Conservation (phyloP, 352 stramenopile species). For the Phytophthora melonis region DNA sequence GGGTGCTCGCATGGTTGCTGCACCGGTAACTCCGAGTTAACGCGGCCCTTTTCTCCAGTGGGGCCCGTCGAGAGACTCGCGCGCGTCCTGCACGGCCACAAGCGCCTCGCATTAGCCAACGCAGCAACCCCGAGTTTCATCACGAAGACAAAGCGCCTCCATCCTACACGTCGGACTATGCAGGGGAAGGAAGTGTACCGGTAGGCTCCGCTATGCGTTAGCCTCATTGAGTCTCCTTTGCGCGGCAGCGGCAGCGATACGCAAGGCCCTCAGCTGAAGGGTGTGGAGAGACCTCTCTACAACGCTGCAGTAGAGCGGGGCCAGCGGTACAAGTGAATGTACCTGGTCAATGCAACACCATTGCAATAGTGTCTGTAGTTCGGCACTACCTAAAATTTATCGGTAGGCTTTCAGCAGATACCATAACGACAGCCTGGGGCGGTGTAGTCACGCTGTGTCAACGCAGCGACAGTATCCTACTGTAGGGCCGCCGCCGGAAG, state of each 20-base stretch:
- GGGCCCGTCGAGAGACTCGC: slow-evolving; percentile 22
- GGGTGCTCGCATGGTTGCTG: slow-evolving; percentile 22
- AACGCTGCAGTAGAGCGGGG: background rate
- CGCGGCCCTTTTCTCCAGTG: slow-evolving; percentile 38
- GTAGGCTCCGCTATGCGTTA: background rate
- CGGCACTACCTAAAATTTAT: background rate
- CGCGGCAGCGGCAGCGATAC: slow-evolving; percentile 18
- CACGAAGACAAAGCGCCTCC: slow-evolving; percentile 17
- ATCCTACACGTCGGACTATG: slow-evolving; percentile 10
- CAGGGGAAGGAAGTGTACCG: background rate
- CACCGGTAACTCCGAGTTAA: slow-evolving; percentile 19
- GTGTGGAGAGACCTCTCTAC: background rate
- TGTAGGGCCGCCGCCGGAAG: background rate
- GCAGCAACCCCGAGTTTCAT: slow-evolving; percentile 11
- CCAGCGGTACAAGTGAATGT: background rate
- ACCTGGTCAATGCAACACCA: no score
- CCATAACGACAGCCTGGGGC: background rate
- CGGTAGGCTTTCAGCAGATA: background rate
- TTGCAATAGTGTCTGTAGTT: no score
- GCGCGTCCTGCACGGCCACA: slow-evolving; percentile 26
- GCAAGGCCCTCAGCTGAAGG: slow-evolving; percentile 12
- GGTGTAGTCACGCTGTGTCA: slow-evolving; percentile 3
- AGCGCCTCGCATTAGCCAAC: slow-evolving; percentile 30
- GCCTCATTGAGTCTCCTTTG: slow-evolving; percentile 1
- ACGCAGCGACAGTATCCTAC: background rate